Percentiles rank a stretch among this genome's conserved stretches.
These are phyloP conservation scores for Favolaschia claudopus DNA, from an alignment of 768 basidiomycete genomes.

Conservation along the genomic window DNA sequence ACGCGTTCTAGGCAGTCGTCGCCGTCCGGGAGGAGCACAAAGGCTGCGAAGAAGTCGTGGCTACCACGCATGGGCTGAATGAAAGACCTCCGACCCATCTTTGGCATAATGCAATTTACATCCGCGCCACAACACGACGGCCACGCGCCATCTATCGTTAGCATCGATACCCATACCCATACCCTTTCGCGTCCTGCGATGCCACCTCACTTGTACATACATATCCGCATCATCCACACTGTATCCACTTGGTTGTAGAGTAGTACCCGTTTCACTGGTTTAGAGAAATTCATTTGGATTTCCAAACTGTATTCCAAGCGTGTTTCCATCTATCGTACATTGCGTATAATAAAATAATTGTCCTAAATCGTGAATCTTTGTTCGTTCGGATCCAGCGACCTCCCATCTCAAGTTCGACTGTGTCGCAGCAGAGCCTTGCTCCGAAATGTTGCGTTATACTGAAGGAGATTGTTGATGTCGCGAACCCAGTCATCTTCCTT, in stretches of 20 bases:
- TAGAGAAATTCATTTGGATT: neutral
- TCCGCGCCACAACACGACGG: neutral
- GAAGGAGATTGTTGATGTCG: constrained; percentile 92
- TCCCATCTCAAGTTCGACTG: constrained; percentile 59
- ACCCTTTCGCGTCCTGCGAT: neutral
- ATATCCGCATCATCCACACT: neutral
- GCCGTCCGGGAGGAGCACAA: constrained; percentile 26
- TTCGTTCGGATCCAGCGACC: neutral
- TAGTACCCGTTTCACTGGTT: neutral
- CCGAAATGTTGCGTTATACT: constrained; percentile 94
- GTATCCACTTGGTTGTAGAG: neutral
- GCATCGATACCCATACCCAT: too few relatives aligned
- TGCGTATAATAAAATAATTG: constrained; percentile 6
- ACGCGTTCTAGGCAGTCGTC: constrained; percentile 31
- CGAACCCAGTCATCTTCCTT: constrained; percentile 96
- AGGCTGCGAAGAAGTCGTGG: constrained; percentile 29
- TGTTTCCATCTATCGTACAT: constrained; percentile 1
- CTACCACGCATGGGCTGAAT: constrained; percentile 17
- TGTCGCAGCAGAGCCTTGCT: constrained; percentile 86
- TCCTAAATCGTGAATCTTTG: neutral
- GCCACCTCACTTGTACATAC: constrained; percentile 4
- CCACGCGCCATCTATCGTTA: neutral
- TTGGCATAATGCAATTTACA: too few relatives aligned
- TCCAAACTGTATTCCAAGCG: constrained; percentile 13
- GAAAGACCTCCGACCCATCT: too few relatives aligned